These are phyloP conservation scores for Sugiyamaella grinbergsii DNA, from an alignment of 1,139 yeast species.

Conservation along the genomic window DNA sequence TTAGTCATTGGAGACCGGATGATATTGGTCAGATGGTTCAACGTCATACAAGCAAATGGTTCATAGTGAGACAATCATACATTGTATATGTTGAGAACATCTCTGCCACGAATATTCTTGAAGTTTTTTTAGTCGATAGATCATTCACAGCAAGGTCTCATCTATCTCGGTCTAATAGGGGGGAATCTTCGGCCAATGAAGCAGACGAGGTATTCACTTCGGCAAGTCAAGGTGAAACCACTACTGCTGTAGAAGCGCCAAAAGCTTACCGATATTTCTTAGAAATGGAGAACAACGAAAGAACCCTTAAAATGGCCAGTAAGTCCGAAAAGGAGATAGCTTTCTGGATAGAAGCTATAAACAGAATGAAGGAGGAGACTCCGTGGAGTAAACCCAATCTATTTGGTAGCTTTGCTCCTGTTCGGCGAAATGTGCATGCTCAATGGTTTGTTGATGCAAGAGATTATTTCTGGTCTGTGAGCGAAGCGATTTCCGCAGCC, in stretches of 20 bases:
- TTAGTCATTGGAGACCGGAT: constrained; percentile 78
- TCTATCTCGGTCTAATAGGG: constrained; percentile 20
- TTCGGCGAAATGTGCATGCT: constrained; percentile 79
- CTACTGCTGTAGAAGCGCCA: constrained; percentile 14
- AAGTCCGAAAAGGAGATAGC: constrained; percentile 69
- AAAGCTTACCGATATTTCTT: constrained; percentile 46
- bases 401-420: constrained; percentile 91
- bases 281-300: constrained; percentile 75
- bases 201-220: constrained; percentile 6
- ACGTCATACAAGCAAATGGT: constrained; percentile 92
- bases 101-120: constrained; percentile 83
- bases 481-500: constrained; percentile 91
- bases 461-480: constrained; percentile 95
- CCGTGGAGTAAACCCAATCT: constrained; percentile 75
- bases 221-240: constrained; percentile 16
- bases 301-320: constrained; percentile 74
- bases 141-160: constrained; percentile 53
- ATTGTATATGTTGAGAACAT: constrained; percentile 84
- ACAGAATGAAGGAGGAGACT: constrained; percentile 65
- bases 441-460: constrained; percentile 98
- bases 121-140: constrained; percentile 83
- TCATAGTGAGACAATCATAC: constrained; percentile 79
- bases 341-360: constrained; percentile 76
- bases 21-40: constrained; percentile 73
- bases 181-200: constrained; percentile 16